Base-by-base conservation (phyloP, 768 basidiomycete genomes). In the Russula abietina region DNA sequence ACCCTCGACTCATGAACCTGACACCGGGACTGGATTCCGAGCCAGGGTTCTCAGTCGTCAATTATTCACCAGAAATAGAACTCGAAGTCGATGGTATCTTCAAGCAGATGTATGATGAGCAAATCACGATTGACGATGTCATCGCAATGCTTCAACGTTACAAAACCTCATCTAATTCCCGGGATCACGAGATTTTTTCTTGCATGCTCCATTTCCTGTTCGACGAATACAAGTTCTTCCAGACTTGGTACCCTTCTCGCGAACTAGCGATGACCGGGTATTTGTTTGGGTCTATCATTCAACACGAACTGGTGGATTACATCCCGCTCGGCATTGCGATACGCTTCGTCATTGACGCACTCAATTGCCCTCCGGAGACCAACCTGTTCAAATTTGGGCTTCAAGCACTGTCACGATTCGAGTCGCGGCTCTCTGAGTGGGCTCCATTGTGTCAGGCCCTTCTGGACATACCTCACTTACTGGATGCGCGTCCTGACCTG, bases 211-310 rank as follows among this genome's bases (percentile, higher is more conserved):
- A 98, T 78, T 96, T 97, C 80, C 84, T 99, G 49, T 98, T 99
- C 76, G 97, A 98, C 83, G 97, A 99, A 77, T 97, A 97, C 85
- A 95, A 94, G 71, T 99, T 98, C 80, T 97, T 98, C 84, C 93
- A 96, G 72, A 89, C 90, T 45, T 97, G 89, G 75, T 93, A 93
- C 70, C 97, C 97, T 28, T 81, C 90, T 43, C 89, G 94, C 67
- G 94, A 98, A 76, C 81, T 98, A 51, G 86, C 87, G 57, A 93
- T 98, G 86, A 98, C 97, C 8, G 97, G 91, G 52, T 89, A 93
- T 71, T 83, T 99, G 32, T 98, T 98, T 66, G 97, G 97, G 38
- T 94, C 93, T 33, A 83, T 99, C 69, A 97, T 99, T 68, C 91
- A 97, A 68, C 85, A 89, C 71, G 87, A 92, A 69, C 83, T 99